Evolutionary conservation across 2,329 filamentous ascomycete genomes (phyloP).

Genomic region (Fusarium compactum): DNA sequence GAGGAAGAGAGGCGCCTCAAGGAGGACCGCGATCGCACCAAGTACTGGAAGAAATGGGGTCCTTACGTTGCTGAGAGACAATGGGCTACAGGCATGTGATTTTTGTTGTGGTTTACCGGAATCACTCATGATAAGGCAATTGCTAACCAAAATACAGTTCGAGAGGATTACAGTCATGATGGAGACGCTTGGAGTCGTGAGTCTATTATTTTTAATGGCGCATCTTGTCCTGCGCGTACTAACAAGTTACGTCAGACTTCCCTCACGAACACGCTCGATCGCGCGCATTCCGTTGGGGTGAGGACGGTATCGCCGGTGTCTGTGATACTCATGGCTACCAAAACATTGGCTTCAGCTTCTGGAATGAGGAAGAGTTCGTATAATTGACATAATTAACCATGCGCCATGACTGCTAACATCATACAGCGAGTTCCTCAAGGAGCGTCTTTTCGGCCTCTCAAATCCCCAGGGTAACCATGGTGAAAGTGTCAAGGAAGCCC

Average conservation of each 20-base stretch:
- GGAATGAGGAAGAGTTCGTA: conserved; percentile 92
- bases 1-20: conserved; percentile 91
- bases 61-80: conserved; percentile 93
- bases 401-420: conserved; percentile 54
- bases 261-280: conserved; percentile 92
- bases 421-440: conserved; percentile 87
- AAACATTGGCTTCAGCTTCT: conserved; percentile 96
- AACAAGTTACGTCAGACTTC: conserved; percentile 74
- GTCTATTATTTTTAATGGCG: conserved; percentile 52
- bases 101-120: conserved; percentile 3
- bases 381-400: not conserved
- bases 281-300: conserved; percentile 92
- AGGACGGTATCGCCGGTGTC: conserved; percentile 96
- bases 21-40: conserved; percentile 83
- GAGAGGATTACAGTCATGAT: conserved; percentile 90
- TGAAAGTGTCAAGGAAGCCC: conserved; percentile 95
- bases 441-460: conserved; percentile 92
- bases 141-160: conserved; percentile 62
- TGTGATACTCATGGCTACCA: conserved; percentile 90
- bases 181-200: conserved; percentile 96
- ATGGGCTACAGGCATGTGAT: conserved; percentile 85
- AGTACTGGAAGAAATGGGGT: conserved; percentile 99
- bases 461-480: conserved; percentile 98
- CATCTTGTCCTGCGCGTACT: conserved; percentile 22
- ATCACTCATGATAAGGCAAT: conserved; percentile 26